Evolutionary conservation across 805 yeast species (phyloP), one percentile per base, ranked within the genome.

Genomic region (Candida wancherniae): DNA sequence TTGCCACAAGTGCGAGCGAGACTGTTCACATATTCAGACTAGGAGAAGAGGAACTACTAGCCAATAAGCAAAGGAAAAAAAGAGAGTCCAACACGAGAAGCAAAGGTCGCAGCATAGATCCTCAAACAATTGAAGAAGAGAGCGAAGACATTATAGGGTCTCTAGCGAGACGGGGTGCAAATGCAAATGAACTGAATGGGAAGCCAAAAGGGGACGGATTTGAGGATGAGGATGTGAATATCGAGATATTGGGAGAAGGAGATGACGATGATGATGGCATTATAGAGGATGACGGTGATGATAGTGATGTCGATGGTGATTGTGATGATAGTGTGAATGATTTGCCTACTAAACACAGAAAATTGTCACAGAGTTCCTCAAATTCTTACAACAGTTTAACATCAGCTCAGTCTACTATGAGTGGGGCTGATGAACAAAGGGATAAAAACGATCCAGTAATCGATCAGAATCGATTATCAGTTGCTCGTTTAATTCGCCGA

Each of bases 21-120:
- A 92, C 99, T 0, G 88, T 92, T 14, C 99, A 92, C 56, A 77
- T 92, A 22, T 92, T 90, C 67, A 71, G 87, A 36, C 57, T 88
- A 31, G 83, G 77, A 1, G 76, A 70, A 19, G 69, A 62, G 9
- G 71, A 65, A 46, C 55, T 68, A 2, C 46, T 65, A 26, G 66
- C 53, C 16, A 59, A 45, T 30, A 64, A 62, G 37, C 67, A 63
- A 27, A 52, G 51, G 29, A 45, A 50, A 22, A 58, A 53, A 29
- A 46, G 51, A 26, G 38, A 45, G 10, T 37, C 45, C 17, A 33
- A 24, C 17, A 15, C 22, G 22, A 45, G 34, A 29, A 38, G 26
- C 10, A 28, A 29, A 10, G 28, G 22, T 8, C 20, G 31, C 7
- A 34, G 40, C 17, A 36, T 42, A 9, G 42, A 48, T 15, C 43